Conservation (phyloP, 768 basidiomycete genomes). For the Psilocybe tampanensis region DNA sequence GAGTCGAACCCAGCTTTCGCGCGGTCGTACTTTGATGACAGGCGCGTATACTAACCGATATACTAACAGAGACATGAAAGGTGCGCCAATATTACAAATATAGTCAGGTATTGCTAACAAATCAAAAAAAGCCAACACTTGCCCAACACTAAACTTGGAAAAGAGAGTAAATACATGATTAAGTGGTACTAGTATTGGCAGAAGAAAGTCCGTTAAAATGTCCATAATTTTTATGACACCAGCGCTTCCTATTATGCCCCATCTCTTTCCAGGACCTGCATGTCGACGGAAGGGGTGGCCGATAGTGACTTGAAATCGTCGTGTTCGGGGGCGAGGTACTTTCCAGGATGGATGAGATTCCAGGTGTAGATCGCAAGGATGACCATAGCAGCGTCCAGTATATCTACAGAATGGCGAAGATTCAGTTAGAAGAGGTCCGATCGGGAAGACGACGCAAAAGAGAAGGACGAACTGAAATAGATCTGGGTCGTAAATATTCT, state of each 20-base stretch:
- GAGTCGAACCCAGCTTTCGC: constrained; percentile 8
- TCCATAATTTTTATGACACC: too few relatives aligned
- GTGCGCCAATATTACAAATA: too few relatives aligned
- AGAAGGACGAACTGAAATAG: constrained; percentile 44
- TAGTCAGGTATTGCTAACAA: too few relatives aligned
- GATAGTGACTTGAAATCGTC: neutral
- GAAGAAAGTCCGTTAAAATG: too few relatives aligned
- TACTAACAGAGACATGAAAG: constrained; percentile 4
- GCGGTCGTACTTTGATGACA: constrained; percentile 7
- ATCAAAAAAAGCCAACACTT: too few relatives aligned
- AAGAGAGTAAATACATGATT: too few relatives aligned
- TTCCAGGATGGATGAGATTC: constrained; percentile 48
- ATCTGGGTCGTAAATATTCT: constrained; percentile 48
- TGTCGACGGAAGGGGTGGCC: neutral
- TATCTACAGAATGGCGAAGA: constrained; percentile 30
- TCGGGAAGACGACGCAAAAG: too few relatives aligned
- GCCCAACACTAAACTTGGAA: too few relatives aligned
- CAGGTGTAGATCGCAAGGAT: constrained; percentile 45
- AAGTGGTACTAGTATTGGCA: too few relatives aligned
- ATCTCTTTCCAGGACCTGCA: neutral
- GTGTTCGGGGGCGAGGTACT: neutral
- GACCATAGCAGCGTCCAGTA: constrained; percentile 52
- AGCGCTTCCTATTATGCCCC: neutral
- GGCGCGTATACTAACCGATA: constrained; percentile 7
- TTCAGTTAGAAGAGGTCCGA: neutral